A percentile compares a stretch with the other conserved stretches of the same genome.
Evolutionary conservation across 2,329 filamentous ascomycete species (phyloP).

Genomic region (Thielaviopsis ethacetica): DNA sequence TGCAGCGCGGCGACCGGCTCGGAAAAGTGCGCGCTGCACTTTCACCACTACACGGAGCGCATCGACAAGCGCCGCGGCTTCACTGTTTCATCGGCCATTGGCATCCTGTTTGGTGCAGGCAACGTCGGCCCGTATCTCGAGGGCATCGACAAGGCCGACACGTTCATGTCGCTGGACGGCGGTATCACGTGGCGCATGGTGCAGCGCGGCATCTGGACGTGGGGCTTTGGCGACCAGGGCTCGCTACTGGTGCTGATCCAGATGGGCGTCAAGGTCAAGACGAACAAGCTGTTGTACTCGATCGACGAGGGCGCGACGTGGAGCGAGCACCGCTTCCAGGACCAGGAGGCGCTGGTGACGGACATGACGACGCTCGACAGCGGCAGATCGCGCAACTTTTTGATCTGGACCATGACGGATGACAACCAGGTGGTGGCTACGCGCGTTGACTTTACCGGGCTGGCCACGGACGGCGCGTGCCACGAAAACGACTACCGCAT

Average conservation of each 20-base stretch:
- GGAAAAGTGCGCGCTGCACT: constrained; percentile 66
- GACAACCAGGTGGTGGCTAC: constrained; percentile 50
- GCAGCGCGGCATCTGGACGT: constrained; percentile 77
- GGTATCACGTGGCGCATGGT: constrained; percentile 75
- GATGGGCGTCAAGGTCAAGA: constrained; percentile 48
- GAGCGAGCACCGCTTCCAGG: constrained; percentile 57
- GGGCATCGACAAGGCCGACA: constrained; percentile 57
- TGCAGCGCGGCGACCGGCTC: constrained; percentile 46
- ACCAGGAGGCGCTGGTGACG: constrained; percentile 53
- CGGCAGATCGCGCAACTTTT: constrained; percentile 77
- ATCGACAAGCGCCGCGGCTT: constrained; percentile 68
- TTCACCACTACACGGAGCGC: constrained; percentile 92
- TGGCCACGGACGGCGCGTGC: constrained; percentile 55
- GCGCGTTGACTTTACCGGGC: constrained; percentile 76
- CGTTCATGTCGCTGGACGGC: constrained; percentile 83
- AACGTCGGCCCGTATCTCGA: constrained; percentile 66
- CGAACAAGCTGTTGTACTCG: constrained; percentile 57
- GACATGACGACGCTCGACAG: constrained; percentile 81
- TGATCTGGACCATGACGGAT: constrained; percentile 61
- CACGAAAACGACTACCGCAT: constrained; percentile 59
- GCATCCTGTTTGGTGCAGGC: constrained; percentile 77
- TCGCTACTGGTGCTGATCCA: constrained; percentile 82
- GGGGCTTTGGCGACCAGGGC: constrained; percentile 92
- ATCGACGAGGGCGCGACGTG: constrained; percentile 69
- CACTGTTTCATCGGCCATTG: constrained; percentile 74